Percentiles rank a stretch among this genome's conserved stretches.
Evolutionary conservation across 2,329 filamentous ascomycete species (phyloP).

Genomic region (Didymella keratinophila): DNA sequence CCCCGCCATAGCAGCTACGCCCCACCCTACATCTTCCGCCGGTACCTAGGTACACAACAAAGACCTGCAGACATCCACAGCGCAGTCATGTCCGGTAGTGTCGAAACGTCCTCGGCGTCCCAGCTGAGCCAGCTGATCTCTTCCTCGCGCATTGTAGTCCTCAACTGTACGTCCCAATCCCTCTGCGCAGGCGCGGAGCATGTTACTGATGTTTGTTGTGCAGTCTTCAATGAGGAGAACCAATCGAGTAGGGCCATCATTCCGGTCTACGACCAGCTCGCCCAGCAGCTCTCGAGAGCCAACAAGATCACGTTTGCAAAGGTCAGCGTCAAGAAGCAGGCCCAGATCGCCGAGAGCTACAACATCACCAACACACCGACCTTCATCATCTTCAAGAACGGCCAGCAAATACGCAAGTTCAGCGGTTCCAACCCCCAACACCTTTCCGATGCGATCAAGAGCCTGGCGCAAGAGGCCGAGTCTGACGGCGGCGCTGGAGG

Average conservation of each 20-base stretch:
- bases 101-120: constrained; percentile 54
- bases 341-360: constrained; percentile 77
- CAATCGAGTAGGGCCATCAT: constrained; percentile 84
- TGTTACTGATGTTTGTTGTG: constrained; percentile 31
- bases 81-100: constrained; percentile 54
- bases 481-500: constrained; percentile 54
- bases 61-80: background rate
- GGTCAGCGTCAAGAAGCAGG: constrained; percentile 81
- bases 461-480: constrained; percentile 71
- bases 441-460: constrained; percentile 74
- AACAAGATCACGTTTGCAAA: constrained; percentile 84
- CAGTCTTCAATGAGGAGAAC: constrained; percentile 91
- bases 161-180: constrained; percentile 75
- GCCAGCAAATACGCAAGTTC: constrained; percentile 71
- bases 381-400: constrained; percentile 82
- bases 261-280: constrained; percentile 81
- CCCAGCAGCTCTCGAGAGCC: constrained; percentile 72
- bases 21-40: constrained; percentile 24
- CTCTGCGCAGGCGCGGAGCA: constrained; percentile 26
- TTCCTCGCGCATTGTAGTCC: constrained; percentile 80
- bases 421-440: constrained; percentile 76
- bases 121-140: constrained; percentile 67
- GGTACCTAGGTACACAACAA: constrained; percentile 1
- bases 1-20: constrained; percentile 1
- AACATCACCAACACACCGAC: constrained; percentile 82